phyloP scores from a whole-genome alignment of 768 basidiomycete species.

The Calocera viscosa region DNA sequence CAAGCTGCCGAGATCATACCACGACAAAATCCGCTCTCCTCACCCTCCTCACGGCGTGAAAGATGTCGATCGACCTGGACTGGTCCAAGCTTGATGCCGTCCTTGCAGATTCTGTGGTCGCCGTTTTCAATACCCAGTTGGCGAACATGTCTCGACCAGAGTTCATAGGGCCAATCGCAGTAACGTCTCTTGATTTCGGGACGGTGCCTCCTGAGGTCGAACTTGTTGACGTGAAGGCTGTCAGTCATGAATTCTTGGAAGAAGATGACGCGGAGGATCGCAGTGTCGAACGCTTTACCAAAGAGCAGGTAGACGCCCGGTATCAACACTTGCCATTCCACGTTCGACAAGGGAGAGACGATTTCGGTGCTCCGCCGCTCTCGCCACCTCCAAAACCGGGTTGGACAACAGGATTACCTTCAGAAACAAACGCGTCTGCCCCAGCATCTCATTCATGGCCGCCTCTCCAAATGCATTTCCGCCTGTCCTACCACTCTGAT shows the following conservation, averaged over 20 bases:
- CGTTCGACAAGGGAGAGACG: not conserved
- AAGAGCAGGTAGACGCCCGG: not conserved
- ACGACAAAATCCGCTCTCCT: not conserved
- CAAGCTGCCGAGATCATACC: not conserved
- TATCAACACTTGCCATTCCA: not conserved
- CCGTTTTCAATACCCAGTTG: conserved; percentile 69
- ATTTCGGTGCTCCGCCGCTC: not conserved
- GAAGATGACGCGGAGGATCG: conserved; percentile 51
- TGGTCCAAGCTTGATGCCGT: conserved; percentile 72
- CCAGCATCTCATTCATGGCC: conserved; percentile 10
- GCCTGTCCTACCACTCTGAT: conserved; percentile 75
- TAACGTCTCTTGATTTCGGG: conserved; percentile 82
- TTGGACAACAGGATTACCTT: not conserved
- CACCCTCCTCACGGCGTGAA: not conserved
- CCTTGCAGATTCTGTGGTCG: conserved; percentile 55
- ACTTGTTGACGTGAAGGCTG: conserved; percentile 82
- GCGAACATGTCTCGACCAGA: conserved; percentile 62
- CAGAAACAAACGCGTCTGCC: not conserved
- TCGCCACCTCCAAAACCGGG: not conserved
- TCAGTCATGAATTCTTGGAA: conserved; percentile 88
- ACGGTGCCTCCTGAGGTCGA: conserved; percentile 70
- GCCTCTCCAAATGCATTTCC: conserved; percentile 80
- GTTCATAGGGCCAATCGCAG: conserved; percentile 77
- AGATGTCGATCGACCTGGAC: conserved; percentile 91
- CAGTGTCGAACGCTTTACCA: not conserved